Evolutionary conservation across 768 basidiomycete species (phyloP).

Genomic region (Dendrothele bispora): DNA sequence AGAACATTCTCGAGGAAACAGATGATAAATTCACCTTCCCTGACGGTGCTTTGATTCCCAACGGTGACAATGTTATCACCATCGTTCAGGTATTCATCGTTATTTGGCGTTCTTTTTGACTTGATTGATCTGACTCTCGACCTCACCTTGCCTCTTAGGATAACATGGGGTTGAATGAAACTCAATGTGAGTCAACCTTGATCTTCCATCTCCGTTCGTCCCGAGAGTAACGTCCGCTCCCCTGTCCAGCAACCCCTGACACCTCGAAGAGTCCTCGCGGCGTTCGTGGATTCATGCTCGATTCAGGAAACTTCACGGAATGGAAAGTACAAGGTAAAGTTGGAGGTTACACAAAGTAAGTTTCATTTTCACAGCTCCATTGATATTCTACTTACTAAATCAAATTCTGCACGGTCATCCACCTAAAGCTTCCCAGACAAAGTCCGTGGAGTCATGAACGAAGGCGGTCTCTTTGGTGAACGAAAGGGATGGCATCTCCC

Average conservation of each 20-base stretch:
- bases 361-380: constrained; percentile 9
- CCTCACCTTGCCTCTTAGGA: constrained; percentile 43
- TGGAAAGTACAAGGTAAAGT: constrained; percentile 80
- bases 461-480: constrained; percentile 73
- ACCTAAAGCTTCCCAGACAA: constrained; percentile 70
- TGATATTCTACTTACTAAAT: too few species aligned
- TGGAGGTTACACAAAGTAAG: constrained; percentile 67
- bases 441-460: constrained; percentile 66
- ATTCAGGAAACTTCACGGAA: constrained; percentile 53
- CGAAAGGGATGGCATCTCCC: constrained; percentile 76
- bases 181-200: constrained; percentile 35
- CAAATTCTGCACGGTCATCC: background rate
- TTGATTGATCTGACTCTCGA: background rate
- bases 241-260: constrained; percentile 45
- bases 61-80: constrained; percentile 73
- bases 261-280: constrained; percentile 75
- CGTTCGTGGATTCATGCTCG: constrained; percentile 73
- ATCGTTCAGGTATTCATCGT: constrained; percentile 68
- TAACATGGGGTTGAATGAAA: constrained; percentile 78
- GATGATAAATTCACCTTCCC: constrained; percentile 70
- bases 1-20: constrained; percentile 59
- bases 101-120: too few species aligned
- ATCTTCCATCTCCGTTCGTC: background rate
- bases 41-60: constrained; percentile 44
- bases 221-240: background rate